phyloP scores from a whole-genome alignment of 2,329 filamentous ascomycete genomes.

The Cercospora berteroae region DNA sequence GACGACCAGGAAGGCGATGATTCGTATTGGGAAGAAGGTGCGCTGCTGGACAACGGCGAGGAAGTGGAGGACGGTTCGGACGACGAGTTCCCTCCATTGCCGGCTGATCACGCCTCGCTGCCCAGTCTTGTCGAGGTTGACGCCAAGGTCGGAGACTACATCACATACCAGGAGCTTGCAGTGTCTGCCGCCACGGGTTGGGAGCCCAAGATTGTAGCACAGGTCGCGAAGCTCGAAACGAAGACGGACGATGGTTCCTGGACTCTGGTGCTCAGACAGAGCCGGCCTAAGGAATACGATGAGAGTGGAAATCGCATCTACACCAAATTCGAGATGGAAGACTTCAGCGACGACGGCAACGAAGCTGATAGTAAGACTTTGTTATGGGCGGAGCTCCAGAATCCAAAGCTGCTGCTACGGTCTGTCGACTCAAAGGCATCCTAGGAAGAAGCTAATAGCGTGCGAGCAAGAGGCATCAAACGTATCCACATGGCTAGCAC shows the following conservation, averaged over 20 bases:
- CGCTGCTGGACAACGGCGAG: slow-evolving; percentile 27
- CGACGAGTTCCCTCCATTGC: slow-evolving; percentile 58
- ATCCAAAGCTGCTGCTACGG: slow-evolving; percentile 8
- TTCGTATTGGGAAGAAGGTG: slow-evolving; percentile 34
- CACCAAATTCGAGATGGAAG: slow-evolving; percentile 70
- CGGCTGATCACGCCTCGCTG: slow-evolving; percentile 44
- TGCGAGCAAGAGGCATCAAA: not conserved
- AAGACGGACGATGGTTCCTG: slow-evolving; percentile 49
- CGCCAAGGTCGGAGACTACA: slow-evolving; percentile 59
- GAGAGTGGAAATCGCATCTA: slow-evolving; percentile 72
- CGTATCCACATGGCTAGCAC: not conserved
- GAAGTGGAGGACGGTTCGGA: slow-evolving; percentile 33
- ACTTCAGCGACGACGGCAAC: slow-evolving; percentile 56
- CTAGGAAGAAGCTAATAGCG: not conserved
- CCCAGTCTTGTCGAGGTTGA: slow-evolving; percentile 51
- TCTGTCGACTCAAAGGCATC: not conserved
- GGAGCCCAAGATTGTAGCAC: slow-evolving; percentile 63
- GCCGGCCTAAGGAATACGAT: slow-evolving; percentile 62
- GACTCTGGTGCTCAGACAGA: slow-evolving; percentile 59
- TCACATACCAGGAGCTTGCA: slow-evolving; percentile 66
- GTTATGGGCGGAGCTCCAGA: slow-evolving; percentile 6
- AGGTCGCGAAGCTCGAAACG: slow-evolving; percentile 63
- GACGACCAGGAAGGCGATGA: slow-evolving; percentile 29
- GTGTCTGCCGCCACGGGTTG: slow-evolving; percentile 63
- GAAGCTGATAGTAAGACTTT: slow-evolving; percentile 38